A percentile compares a stretch with the other conserved stretches of the same genome.
Conservation (phyloP, 2,329 filamentous ascomycete genomes). For the Colletotrichum noveboracense region DNA sequence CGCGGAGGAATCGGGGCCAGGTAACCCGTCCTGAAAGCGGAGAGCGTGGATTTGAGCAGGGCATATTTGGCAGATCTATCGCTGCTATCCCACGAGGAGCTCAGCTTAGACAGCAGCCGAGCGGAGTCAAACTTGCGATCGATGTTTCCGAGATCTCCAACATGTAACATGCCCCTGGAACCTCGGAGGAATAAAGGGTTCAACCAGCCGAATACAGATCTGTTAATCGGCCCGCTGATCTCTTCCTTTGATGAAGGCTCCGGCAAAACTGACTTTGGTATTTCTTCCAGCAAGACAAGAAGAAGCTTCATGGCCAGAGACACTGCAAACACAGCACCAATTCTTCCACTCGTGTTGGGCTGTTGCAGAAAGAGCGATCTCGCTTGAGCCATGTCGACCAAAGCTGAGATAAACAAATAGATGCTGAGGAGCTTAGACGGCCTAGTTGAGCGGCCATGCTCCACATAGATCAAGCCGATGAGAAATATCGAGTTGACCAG, state of each 20-base stretch:
- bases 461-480: conserved; percentile 33
- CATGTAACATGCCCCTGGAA: conserved; percentile 2
- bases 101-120: not conserved
- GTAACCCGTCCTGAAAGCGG: not conserved
- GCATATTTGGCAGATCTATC: not conserved
- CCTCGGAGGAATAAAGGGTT: conserved; percentile 33
- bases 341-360: not conserved
- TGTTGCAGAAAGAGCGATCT: conserved; percentile 37
- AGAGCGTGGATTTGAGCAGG: not conserved
- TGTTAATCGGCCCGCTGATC: conserved; percentile 34
- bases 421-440: conserved; percentile 35
- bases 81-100: not conserved
- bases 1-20: not conserved
- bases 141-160: conserved; percentile 19
- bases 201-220: conserved; percentile 40
- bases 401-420: conserved; percentile 34
- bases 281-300: conserved; percentile 33
- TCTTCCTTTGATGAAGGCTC: conserved; percentile 33
- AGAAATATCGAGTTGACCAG: conserved; percentile 34
- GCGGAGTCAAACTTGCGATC: not conserved
- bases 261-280: conserved; percentile 14
- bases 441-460: conserved; percentile 36
- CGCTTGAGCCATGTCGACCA: conserved; percentile 36
- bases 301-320: conserved; percentile 29
- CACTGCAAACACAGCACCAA: conserved; percentile 30